Evolutionary conservation across 2,329 filamentous ascomycete genomes (phyloP), one percentile per base, ranked within the genome.

Genomic region (Fusarium tjaetaba): DNA sequence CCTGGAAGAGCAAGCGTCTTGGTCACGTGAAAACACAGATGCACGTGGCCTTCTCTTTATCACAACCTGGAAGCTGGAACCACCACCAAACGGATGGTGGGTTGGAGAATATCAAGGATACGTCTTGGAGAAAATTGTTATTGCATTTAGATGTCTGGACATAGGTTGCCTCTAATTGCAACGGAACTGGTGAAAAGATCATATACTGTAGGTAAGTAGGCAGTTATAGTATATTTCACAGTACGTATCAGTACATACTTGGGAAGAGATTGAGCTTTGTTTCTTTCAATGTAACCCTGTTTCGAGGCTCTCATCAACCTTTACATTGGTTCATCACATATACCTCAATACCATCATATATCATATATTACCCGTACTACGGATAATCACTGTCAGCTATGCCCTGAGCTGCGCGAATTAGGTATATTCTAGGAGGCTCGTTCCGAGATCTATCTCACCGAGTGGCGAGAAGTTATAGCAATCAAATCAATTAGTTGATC

Each of bases 21-120:
- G 34, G 46, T 76, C 75, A 77, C 75, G 75, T 77, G 75, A 18
- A 36, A 5, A 6, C 11, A 32, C 39, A 28, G 14, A 48, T 46
- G 62, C 66, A 70, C 60, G 68, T 70, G 67, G 26, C 53, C 28
- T 28, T 16, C 20, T 20, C 30, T 16, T 56, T 42, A 32, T 42
- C n/a, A 24, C 28, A 52, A 26, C 16, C 30, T 24, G n/a, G n/a
- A 52, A 52, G n/a, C 6, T 52, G 30, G 30, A 34, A 34, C n/a
- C 48, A n/a, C 22, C 28, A 51, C 48, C 48, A 51, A 52, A 32
- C 30, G 48, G 24, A 26, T 20, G 30, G 48, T 52, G n/a, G n/a
- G 26, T 26, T 34, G 30, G 16, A 20, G 18, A 52, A 36, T 52
- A 36, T 26, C 10, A 13, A 36, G 49, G 34, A 15, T 15, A 26